Base-by-base conservation (phyloP, 257 asterid genomes). In the Nicotiana tomentosiformis region DNA sequence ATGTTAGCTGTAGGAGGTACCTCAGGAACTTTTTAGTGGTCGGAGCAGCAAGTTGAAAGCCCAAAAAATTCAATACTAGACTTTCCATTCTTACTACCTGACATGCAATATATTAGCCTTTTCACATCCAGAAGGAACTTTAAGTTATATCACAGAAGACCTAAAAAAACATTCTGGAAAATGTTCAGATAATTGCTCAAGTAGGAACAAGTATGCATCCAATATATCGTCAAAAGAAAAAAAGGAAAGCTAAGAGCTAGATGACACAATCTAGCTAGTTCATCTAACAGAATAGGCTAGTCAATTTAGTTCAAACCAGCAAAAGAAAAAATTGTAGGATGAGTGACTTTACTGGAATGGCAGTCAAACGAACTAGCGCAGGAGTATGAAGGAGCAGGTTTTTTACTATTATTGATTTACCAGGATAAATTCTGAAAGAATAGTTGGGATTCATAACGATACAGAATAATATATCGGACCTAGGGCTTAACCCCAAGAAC, bases 1-100 rank as follows among this genome's bases (percentile, higher is more conserved):
- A 23, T 51, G 46, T 64, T 76, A 76, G 30, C 53, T 37, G 33
- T n/a, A 72, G 78, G 81, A 72, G 78, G 80, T 89, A 94, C 99
- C 99, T 93, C 10, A 97, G 99, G 93, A 97, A 95, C 88, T 91
- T 97, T 87, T 97, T 95, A 10, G 95, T 87, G 65, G 98, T 97
- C 43, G 99, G 99, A 83, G 88, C 89, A 66, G 97, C 90, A 74
- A 97, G 82, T 81, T 89, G 98, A 88, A 95, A 97, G 68, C 86
- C 91, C 93, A 95, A 72, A 74, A 64, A 70, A 87, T 91, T 96
- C 83, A 96, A 88, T 82, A 94, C 90, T 3, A 83, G 83, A 82
- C 93, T 91, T 89, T 96, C 99, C 97, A 92, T 92, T 83, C 84
- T 82, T 78, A 94, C 95, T 17, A 96, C 97, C 99, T 95, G 95